phyloP scores from a whole-genome alignment of 176 grass and related monocot species.

The Urochloa ruziziensis region DNA sequence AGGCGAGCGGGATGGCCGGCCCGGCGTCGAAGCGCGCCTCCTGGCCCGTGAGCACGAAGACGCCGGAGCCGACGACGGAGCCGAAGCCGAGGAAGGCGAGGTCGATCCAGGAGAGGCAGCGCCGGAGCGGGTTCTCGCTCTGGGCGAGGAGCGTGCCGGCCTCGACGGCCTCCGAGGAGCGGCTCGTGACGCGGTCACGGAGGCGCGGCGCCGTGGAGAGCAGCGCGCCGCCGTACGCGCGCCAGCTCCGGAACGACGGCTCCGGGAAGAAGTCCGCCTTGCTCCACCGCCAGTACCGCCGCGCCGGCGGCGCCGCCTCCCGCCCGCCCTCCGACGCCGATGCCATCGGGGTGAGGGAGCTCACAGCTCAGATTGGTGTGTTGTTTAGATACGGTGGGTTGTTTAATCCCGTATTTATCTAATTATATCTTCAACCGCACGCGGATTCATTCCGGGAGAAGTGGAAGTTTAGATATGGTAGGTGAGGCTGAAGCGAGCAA shows the following conservation, averaged over 20 bases:
- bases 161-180: constrained; percentile 42
- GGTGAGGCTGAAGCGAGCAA: no score
- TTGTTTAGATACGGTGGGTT: no score
- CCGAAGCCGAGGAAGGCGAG: constrained; percentile 53
- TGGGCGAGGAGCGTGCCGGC: constrained; percentile 40
- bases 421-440: no score
- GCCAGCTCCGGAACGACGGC: constrained; percentile 48
- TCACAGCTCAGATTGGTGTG: no score
- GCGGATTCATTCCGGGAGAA: no score
- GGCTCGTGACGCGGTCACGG: constrained; percentile 26
- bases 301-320: not conserved
- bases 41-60: constrained; percentile 68
- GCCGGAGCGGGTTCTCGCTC: constrained; percentile 52
- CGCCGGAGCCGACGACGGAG: constrained; percentile 54
- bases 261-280: constrained; percentile 51
- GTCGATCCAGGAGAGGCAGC: constrained; percentile 51
- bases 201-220: constrained; percentile 34
- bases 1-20: constrained; percentile 51
- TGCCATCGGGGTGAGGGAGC: not conserved
- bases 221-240: constrained; percentile 36
- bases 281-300: constrained; percentile 58
- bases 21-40: constrained; percentile 57
- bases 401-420: no score
- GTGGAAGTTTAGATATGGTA: no score
- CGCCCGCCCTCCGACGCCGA: not conserved